A percentile compares a stretch with the other conserved stretches of the same genome.
These are phyloP conservation scores for Vitis hybrid DNA, from an alignment of 177 flowering plant genomes.

Conservation along the genomic window DNA sequence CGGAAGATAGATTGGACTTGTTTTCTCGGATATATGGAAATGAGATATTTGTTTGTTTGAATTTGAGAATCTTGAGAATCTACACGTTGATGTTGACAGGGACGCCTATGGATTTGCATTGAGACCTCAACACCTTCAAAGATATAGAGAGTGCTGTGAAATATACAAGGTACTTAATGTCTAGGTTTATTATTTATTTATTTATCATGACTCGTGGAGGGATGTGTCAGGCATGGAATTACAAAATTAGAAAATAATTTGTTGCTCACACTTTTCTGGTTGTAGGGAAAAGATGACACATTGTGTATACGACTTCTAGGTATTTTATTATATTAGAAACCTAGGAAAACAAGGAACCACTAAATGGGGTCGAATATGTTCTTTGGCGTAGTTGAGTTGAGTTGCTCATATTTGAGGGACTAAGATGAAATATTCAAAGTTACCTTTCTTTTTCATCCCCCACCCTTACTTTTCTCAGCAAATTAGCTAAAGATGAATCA, in stretches of 20 bases:
- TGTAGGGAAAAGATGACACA: no score
- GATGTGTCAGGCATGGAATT: neutral
- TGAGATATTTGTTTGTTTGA: neutral
- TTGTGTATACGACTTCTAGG: neutral
- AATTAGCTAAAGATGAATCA: no score
- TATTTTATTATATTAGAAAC: neutral
- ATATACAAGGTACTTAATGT: constrained; percentile 37
- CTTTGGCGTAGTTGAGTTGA: no score
- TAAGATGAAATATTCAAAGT: no score
- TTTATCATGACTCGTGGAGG: neutral
- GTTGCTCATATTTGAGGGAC: no score
- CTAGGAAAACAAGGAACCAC: neutral
- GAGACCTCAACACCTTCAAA: constrained; percentile 51
- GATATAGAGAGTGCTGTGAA: constrained; percentile 36
- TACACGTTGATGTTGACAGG: constrained; percentile 25
- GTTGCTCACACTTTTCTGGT: neutral
- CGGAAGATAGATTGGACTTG: no score
- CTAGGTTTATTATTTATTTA: neutral
- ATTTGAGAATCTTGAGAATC: neutral
- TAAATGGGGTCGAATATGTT: neutral
- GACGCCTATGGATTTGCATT: constrained; percentile 54
- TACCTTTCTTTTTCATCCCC: no score
- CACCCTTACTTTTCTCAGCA: no score
- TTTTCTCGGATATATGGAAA: no score
- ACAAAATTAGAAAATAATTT: neutral